phyloP scores from a whole-genome alignment of 495 filamentous ascomycete species.

The Zalerion maritima region DNA sequence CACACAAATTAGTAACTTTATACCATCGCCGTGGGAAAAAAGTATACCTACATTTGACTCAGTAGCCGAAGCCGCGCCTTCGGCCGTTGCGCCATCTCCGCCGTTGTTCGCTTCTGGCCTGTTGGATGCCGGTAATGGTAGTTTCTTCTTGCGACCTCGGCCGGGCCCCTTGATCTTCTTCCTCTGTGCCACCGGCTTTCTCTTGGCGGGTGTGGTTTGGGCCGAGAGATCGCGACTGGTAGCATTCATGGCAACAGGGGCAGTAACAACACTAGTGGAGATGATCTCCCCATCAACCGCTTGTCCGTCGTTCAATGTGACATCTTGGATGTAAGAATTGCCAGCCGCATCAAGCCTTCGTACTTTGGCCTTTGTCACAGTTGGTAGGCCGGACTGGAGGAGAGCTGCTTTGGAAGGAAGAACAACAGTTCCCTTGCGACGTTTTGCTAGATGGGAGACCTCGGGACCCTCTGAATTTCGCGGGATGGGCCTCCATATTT shows the following conservation, averaged over 20 bases:
- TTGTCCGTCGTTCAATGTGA: conserved; percentile 68
- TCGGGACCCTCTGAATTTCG: conserved; percentile 61
- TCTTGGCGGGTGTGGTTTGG: conserved; percentile 26
- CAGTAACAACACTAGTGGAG: conserved; percentile 35
- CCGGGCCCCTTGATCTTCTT: conserved; percentile 57
- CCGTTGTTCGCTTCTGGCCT: conserved; percentile 6
- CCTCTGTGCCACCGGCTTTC: conserved; percentile 61
- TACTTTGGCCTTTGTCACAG: conserved; percentile 60
- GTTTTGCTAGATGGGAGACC: conserved; percentile 72
- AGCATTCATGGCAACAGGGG: conserved; percentile 14
- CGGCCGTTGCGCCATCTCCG: not conserved
- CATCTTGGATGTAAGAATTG: conserved; percentile 65
- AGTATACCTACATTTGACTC: conserved; percentile 10
- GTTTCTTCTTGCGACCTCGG: conserved; percentile 48
- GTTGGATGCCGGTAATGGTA: conserved; percentile 30
- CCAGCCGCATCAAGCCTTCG: conserved; percentile 62
- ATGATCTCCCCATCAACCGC: conserved; percentile 67
- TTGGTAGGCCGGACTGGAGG: conserved; percentile 27
- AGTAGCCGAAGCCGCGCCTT: conserved; percentile 8
- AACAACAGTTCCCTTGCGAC: conserved; percentile 53
- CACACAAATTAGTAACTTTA: conserved; percentile 15
- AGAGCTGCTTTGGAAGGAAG: conserved; percentile 27
- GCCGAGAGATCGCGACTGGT: conserved; percentile 12
- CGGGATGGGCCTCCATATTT: conserved; percentile 66
- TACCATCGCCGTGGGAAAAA: conserved; percentile 23